These are phyloP conservation scores for Russula virescens DNA, from an alignment of 768 basidiomycete species.

Conservation along the genomic window DNA sequence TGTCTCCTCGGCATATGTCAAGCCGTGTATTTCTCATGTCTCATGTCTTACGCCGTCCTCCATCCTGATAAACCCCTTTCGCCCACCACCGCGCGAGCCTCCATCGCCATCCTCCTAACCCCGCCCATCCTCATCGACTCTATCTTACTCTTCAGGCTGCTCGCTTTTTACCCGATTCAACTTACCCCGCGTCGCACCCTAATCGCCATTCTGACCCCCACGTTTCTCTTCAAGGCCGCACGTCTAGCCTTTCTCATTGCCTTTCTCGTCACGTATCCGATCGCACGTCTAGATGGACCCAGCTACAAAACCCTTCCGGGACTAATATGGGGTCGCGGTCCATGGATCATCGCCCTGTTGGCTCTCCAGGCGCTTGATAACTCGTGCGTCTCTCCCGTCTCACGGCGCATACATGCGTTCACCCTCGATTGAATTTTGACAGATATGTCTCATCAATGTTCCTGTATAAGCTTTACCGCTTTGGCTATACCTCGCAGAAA, in stretches of 20 bases:
- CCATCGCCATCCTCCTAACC: constrained; percentile 10
- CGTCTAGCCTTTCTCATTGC: constrained; percentile 18
- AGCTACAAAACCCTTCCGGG: constrained; percentile 2
- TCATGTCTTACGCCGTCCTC: constrained; percentile 7
- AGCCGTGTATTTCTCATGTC: constrained; percentile 7
- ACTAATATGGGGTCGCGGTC: constrained; percentile 22
- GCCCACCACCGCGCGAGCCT: not conserved
- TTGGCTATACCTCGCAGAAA: constrained; percentile 14
- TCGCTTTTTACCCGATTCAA: constrained; percentile 21
- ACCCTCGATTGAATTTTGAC: not conserved
- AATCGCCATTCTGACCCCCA: constrained; percentile 7
- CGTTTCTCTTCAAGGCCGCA: constrained; percentile 11
- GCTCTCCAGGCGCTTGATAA: constrained; percentile 22
- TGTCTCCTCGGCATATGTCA: constrained; percentile 22
- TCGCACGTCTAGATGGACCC: constrained; percentile 10
- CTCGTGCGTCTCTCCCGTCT: constrained; percentile 7
- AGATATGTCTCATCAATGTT: constrained; percentile 22
- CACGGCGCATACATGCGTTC: not conserved
- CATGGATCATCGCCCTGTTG: constrained; percentile 13
- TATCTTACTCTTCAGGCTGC: constrained; percentile 21
- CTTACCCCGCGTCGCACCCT: constrained; percentile 18
- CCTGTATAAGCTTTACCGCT: constrained; percentile 22
- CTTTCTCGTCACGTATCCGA: constrained; percentile 17
- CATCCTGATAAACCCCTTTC: constrained; percentile 3
- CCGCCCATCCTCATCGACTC: constrained; percentile 22